A percentile compares a stretch with the other conserved stretches of the same genome.
These are phyloP conservation scores for Trifolium subterraneum DNA, from an alignment of 306 rosid species.

Conservation along the genomic window DNA sequence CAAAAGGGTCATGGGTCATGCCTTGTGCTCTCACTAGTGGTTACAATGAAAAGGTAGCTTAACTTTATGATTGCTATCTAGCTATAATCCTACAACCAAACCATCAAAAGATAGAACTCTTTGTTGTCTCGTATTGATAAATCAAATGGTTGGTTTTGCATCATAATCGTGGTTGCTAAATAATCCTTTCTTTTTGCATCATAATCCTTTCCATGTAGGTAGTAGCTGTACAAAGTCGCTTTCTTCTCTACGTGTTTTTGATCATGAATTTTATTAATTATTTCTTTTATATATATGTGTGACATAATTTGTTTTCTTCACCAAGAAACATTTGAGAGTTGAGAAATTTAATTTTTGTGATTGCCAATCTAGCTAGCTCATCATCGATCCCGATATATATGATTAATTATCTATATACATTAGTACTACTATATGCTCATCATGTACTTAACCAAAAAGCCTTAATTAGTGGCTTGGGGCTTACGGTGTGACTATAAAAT, in stretches of 20 bases:
- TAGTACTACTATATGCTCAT: not conserved
- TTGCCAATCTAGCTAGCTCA: slow-evolving; percentile 20
- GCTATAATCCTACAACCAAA: slow-evolving; percentile 40
- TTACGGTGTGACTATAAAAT: slow-evolving; percentile 1
- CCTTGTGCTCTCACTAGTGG: slow-evolving; percentile 50
- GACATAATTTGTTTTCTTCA: slow-evolving; percentile 54
- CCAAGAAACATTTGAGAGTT: slow-evolving; percentile 46
- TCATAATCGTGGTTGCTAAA: slow-evolving; percentile 50
- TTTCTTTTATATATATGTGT: slow-evolving; percentile 30
- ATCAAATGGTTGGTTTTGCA: slow-evolving; percentile 55
- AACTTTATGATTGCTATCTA: slow-evolving; percentile 27
- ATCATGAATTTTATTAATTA: slow-evolving; percentile 30
- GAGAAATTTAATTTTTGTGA: slow-evolving; percentile 23
- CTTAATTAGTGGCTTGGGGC: not conserved
- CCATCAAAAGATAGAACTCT: slow-evolving; percentile 15
- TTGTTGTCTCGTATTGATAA: not conserved
- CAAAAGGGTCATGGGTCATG: slow-evolving; percentile 11
- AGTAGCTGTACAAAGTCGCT: slow-evolving; percentile 49
- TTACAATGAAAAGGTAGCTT: slow-evolving; percentile 48
- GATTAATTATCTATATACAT: not conserved
- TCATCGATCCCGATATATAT: not conserved
- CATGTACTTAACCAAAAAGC: not conserved
- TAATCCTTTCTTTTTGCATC: no score
- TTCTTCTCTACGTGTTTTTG: slow-evolving; percentile 50
- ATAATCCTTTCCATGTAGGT: slow-evolving; percentile 36